Percentiles rank a stretch among this genome's conserved stretches.
Conservation (phyloP, 768 basidiomycete species). For the Coprinopsis sp. region DNA sequence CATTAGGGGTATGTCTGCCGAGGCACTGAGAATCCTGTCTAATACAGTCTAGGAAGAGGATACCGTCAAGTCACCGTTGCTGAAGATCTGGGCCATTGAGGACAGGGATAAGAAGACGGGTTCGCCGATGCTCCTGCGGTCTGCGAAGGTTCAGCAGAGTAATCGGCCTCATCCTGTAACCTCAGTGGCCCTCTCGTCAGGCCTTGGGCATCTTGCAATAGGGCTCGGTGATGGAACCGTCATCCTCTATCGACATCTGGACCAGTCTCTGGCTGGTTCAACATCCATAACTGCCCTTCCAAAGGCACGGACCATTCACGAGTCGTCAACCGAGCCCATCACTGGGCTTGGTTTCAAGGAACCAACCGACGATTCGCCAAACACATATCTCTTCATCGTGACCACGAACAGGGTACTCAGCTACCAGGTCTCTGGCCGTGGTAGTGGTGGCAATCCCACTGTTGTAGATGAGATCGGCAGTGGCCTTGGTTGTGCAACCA, state of each 20-base stretch:
- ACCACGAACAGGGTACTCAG: slow-evolving; percentile 79
- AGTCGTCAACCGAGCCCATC: slow-evolving; percentile 82
- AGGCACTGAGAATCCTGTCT: background rate
- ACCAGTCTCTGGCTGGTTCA: slow-evolving; percentile 80
- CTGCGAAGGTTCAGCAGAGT: slow-evolving; percentile 68
- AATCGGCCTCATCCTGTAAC: slow-evolving; percentile 82
- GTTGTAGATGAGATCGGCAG: slow-evolving; percentile 86
- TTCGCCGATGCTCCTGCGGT: slow-evolving; percentile 63
- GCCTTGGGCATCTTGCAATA: slow-evolving; percentile 80
- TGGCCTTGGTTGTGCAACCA: slow-evolving; percentile 76
- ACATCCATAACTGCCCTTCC: slow-evolving; percentile 71
- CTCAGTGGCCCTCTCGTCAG: slow-evolving; percentile 71
- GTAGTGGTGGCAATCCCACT: slow-evolving; percentile 58
- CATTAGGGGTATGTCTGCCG: slow-evolving; percentile 67
- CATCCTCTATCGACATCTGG: slow-evolving; percentile 83
- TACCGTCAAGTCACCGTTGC: slow-evolving; percentile 53
- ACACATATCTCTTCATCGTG: slow-evolving; percentile 74
- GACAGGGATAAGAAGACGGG: slow-evolving; percentile 62
- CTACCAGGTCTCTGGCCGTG: slow-evolving; percentile 69
- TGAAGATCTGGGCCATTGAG: slow-evolving; percentile 89
- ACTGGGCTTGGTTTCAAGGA: slow-evolving; percentile 90
- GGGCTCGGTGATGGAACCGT: slow-evolving; percentile 96
- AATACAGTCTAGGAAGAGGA: slow-evolving; percentile 64
- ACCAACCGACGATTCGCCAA: slow-evolving; percentile 39
- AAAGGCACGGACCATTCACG: slow-evolving; percentile 80